A percentile compares a stretch with the other conserved stretches of the same genome.
phyloP scores from a whole-genome alignment of 495 filamentous ascomycete genomes.

The Xylaria flabelliformis region DNA sequence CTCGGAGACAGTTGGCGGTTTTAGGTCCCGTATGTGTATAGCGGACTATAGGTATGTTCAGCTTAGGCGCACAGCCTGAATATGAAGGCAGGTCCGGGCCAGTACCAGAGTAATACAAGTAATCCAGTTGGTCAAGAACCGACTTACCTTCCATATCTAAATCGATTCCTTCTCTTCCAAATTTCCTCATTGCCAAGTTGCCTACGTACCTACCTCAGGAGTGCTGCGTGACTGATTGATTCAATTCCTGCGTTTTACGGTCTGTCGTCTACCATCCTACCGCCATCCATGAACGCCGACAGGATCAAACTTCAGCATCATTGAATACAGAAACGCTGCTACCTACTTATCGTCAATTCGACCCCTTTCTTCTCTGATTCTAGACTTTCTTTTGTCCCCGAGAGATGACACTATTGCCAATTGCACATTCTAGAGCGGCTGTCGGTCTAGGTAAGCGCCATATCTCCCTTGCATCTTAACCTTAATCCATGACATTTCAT shows the following conservation, averaged over 20 bases:
- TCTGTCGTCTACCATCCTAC: background rate
- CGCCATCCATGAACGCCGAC: background rate
- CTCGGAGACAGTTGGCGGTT: too few relatives aligned
- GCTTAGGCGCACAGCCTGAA: conserved; percentile 2
- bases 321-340: background rate
- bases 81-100: background rate
- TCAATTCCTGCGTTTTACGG: background rate
- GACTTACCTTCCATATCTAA: background rate
- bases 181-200: background rate
- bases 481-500: conserved; percentile 4
- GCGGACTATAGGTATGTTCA: conserved; percentile 12
- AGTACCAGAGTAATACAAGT: background rate
- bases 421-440: background rate
- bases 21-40: background rate
- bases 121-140: background rate
- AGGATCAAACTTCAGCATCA: background rate
- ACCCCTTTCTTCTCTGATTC: background rate
- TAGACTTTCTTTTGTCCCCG: background rate
- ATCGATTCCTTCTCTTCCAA: background rate
- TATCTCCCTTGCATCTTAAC: background rate
- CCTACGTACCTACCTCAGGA: background rate
- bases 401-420: background rate
- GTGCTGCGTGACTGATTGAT: background rate
- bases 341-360: background rate
- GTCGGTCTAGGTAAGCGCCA: conserved; percentile 18